Conservation (phyloP, 257 asterid species). For the Nicotiana tomentosiformis region DNA sequence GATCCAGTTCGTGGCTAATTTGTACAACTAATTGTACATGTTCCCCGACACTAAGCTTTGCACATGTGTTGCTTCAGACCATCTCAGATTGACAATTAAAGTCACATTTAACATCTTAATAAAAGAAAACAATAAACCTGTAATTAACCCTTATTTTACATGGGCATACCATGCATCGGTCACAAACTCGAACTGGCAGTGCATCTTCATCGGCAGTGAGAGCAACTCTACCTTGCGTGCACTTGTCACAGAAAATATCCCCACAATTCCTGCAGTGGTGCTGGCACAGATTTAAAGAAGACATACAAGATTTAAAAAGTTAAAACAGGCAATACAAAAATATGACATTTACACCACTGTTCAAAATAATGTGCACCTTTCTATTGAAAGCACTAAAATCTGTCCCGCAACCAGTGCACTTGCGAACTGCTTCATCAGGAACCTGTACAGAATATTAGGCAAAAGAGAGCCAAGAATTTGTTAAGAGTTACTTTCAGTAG, state of each 20-base stretch:
- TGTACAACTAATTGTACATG: neutral
- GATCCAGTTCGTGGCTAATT: neutral
- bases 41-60: neutral
- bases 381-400: slow-evolving; percentile 75
- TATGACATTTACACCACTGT: neutral
- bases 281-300: slow-evolving; percentile 29
- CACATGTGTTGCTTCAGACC: neutral
- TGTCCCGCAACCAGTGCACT: slow-evolving; percentile 59
- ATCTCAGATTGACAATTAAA: neutral
- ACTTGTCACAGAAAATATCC: slow-evolving; percentile 89
- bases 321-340: neutral
- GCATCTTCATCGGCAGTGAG: slow-evolving; percentile 76
- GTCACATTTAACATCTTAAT: neutral
- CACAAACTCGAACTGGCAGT: slow-evolving; percentile 92
- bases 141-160: neutral
- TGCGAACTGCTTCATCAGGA: slow-evolving; percentile 81
- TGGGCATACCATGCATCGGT: slow-evolving; percentile 72
- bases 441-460: slow-evolving; percentile 33
- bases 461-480: neutral
- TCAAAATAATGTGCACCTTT: slow-evolving; percentile 45
- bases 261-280: slow-evolving; percentile 97
- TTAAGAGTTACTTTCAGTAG: neutral
- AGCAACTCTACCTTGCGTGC: slow-evolving; percentile 91
- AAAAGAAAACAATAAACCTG: slow-evolving; percentile 1
- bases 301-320: neutral